Base-by-base conservation (phyloP, 2,329 filamentous ascomycete genomes). In the Exophiala phaeomuriformis region DNA sequence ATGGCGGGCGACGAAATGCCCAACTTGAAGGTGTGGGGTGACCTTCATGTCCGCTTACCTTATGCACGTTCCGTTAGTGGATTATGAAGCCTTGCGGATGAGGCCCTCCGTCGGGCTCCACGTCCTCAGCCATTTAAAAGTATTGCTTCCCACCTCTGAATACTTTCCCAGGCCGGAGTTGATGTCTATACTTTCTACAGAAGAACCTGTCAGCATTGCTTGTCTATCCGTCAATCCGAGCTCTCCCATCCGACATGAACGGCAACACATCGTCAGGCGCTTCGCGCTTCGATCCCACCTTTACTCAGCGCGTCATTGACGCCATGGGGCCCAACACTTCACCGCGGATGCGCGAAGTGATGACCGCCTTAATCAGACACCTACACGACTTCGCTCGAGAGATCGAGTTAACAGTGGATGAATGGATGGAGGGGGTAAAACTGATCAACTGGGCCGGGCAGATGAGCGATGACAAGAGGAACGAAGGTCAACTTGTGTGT, bases 241-340 rank as follows among this genome's bases (percentile, higher is more conserved):
- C 12, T 10, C 19, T 36, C 4, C 12, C 31, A 41, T 27, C 42
- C 51, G 56, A 27, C 4, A 51, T 54, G 48, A 58, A 58, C 48
- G 55, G 52, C 36, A 28, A 42, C 5, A 39, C 46, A 28, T 47
- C 52, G 37, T 41, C 45, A n/a, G 47, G 48, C 45, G 46, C 51
- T 29, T 10, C 56, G 44, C 59, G 62, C 43, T 69, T 75, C 63
- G 71, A 77, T 59, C 74, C 75, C 47, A 67, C 68, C 56, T 71
- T 79, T 64, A 91, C 87, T 49, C 74, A 85, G 63, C 79, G 82
- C 69, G 85, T 90, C 72, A 79, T 90, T 68, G 78, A 86, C 57
- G 79, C 83, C 58, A 90, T 87, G 74, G 83, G 85, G 50, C 83
- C 85, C 58, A 83, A 87, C 65, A 81, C 82, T 6, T 75, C 77